Evolutionary conservation across 345 rosid species (phyloP).

Genomic region (Eucalyptus sp.): DNA sequence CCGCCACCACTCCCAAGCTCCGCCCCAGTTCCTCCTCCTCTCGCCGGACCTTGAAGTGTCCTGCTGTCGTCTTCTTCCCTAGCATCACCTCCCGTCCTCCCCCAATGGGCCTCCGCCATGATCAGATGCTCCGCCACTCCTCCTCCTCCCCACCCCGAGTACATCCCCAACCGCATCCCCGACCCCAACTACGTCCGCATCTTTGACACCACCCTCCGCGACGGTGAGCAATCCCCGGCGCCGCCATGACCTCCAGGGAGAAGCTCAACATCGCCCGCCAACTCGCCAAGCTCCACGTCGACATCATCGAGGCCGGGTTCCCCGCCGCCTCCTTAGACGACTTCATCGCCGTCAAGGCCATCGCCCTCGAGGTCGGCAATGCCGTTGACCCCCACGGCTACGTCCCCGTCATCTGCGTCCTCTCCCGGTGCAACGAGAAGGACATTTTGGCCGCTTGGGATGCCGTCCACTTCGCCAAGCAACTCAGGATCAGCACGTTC

Average conservation of each 20-base stretch:
- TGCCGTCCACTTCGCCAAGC: constrained; percentile 63
- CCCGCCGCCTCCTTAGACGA: constrained; percentile 81
- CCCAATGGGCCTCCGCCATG: background rate
- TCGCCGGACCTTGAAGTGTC: background rate
- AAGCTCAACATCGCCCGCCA: constrained; percentile 83
- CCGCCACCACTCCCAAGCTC: constrained; percentile 3
- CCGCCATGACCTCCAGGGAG: constrained; percentile 84
- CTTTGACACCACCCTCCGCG: constrained; percentile 96
- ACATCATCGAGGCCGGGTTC: constrained; percentile 84
- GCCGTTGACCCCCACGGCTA: constrained; percentile 43
- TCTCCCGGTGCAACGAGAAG: constrained; percentile 71
- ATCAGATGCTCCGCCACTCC: constrained; percentile 1
- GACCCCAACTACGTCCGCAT: constrained; percentile 72
- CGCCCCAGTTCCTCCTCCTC: background rate
- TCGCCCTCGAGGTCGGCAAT: constrained; percentile 70
- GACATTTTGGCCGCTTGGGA: constrained; percentile 82
- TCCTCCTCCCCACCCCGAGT: constrained; percentile 26
- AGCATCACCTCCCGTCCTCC: constrained; percentile 22
- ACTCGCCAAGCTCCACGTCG: constrained; percentile 71
- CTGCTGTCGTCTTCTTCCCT: constrained; percentile 17
- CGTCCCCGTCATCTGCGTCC: constrained; percentile 85
- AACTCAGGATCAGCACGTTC: constrained; percentile 74
- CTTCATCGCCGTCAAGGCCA: constrained; percentile 60
- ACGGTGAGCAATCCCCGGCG: constrained; percentile 97
- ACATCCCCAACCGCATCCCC: constrained; percentile 58